These are phyloP conservation scores for Aphanomyces cochlioides DNA, from an alignment of 352 stramenopile species.

Conservation along the genomic window DNA sequence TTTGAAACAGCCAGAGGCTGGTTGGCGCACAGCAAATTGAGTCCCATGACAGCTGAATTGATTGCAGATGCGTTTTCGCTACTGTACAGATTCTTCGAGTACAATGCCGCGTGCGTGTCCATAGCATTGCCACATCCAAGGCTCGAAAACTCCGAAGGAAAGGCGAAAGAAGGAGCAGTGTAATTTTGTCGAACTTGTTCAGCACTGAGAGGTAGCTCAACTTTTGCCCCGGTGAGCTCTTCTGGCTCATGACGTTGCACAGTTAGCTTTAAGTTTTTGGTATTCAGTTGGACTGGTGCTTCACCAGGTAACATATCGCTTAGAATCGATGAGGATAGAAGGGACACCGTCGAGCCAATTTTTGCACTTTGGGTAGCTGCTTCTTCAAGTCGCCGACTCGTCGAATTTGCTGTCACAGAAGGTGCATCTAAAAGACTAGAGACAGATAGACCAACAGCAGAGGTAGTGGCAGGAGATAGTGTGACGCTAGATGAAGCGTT, in stretches of 20 bases:
- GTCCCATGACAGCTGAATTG: conserved; percentile 12
- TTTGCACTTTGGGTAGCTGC: neutral
- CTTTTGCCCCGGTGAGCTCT: neutral
- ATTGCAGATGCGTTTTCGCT: neutral
- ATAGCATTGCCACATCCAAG: neutral
- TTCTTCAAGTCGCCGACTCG: neutral
- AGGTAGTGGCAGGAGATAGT: neutral
- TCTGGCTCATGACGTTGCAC: conserved; percentile 5
- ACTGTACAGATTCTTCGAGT: conserved; percentile 10
- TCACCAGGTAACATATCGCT: conserved; percentile 6
- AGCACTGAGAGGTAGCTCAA: neutral
- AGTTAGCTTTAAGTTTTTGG: conserved; percentile 22
- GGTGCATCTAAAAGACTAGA: conserved; percentile 10
- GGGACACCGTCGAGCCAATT: neutral
- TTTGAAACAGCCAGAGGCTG: neutral
- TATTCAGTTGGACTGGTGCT: conserved; percentile 9
- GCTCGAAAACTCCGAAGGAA: neutral
- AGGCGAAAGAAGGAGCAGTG: conserved; percentile 11
- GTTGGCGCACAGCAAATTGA: conserved; percentile 2
- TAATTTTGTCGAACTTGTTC: conserved; percentile 8
- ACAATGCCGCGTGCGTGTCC: conserved; percentile 6
- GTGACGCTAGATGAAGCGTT: neutral
- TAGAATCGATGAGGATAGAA: conserved; percentile 14
- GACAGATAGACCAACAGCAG: neutral
- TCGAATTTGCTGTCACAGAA: neutral